phyloP scores from a whole-genome alignment of 495 filamentous ascomycete species.

The Penicillium samsonianum region DNA sequence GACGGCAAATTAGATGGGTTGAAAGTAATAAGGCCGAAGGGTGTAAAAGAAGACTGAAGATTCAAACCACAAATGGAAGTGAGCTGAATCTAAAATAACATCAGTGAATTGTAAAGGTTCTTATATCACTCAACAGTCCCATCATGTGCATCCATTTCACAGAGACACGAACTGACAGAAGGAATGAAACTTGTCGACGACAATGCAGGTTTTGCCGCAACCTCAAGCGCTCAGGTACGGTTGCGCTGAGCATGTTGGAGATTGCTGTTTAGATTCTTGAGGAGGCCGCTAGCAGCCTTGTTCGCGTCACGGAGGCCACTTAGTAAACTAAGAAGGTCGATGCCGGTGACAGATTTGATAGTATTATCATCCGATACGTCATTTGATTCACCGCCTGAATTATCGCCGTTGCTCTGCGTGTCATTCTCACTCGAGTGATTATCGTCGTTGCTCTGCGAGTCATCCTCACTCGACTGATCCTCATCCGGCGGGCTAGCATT shows the following conservation, averaged over 20 bases:
- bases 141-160: background rate
- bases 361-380: background rate
- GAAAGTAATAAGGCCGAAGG: background rate
- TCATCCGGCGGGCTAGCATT: conserved; percentile 6
- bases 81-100: background rate
- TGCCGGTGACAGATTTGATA: conserved; percentile 9
- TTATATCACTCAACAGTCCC: background rate
- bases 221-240: background rate
- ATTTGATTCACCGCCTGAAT: background rate
- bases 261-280: conserved; percentile 11
- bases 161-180: background rate
- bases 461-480: conserved; percentile 3
- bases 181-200: background rate
- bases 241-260: conserved; percentile 1
- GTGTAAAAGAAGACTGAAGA: background rate
- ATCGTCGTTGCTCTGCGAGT: conserved; percentile 3
- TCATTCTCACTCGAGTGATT: conserved; percentile 5
- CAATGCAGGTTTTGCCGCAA: background rate
- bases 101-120: background rate
- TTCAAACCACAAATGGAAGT: background rate
- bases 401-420: background rate
- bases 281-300: conserved; percentile 4
- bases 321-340: conserved; percentile 25
- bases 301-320: conserved; percentile 24
- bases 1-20: background rate